phyloP scores from a whole-genome alignment of 139 green algal species.

The Auxenochlorella pyrenoidosa region DNA sequence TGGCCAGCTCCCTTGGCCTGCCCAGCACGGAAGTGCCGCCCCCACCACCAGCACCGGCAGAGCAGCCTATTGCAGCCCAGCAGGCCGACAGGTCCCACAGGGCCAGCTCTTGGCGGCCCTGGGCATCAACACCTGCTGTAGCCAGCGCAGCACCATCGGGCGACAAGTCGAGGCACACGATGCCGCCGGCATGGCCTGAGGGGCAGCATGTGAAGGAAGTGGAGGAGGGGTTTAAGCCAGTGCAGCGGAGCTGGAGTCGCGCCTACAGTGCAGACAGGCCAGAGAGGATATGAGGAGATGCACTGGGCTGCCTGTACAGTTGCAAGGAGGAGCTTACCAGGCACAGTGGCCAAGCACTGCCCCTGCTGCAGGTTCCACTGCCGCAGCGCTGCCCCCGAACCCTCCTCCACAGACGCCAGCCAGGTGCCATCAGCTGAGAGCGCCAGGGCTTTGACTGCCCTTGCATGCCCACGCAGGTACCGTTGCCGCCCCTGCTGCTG shows the following conservation, averaged over 20 bases:
- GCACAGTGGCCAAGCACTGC: conserved; percentile 63
- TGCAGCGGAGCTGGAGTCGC: not conserved
- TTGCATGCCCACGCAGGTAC: conserved; percentile 65
- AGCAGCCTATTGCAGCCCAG: conserved; percentile 7
- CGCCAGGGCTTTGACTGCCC: conserved; percentile 66
- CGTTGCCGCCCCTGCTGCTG: conserved; percentile 20
- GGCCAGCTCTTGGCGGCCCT: conserved; percentile 71
- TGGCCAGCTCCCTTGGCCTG: conserved; percentile 23
- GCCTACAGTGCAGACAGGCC: too few species aligned
- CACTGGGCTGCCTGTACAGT: not conserved
- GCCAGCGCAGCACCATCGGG: conserved; percentile 68
- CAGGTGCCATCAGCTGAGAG: conserved; percentile 56
- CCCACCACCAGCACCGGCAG: not conserved
- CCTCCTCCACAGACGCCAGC: conserved; percentile 80
- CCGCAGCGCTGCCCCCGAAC: conserved; percentile 66
- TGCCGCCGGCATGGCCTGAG: conserved; percentile 66
- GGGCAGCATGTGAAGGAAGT: not conserved
- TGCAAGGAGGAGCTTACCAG: conserved; percentile 31
- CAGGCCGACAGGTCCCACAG: conserved; percentile 75
- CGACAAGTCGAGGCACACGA: conserved; percentile 77
- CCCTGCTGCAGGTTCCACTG: conserved; percentile 75
- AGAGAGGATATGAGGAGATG: too few species aligned
- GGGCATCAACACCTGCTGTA: conserved; percentile 71
- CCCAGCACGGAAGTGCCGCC: conserved; percentile 6
- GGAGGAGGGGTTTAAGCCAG: not conserved